Evolutionary conservation across 352 stramenopile genomes (phyloP).

Genomic region (Phytophthora nicotianae): DNA sequence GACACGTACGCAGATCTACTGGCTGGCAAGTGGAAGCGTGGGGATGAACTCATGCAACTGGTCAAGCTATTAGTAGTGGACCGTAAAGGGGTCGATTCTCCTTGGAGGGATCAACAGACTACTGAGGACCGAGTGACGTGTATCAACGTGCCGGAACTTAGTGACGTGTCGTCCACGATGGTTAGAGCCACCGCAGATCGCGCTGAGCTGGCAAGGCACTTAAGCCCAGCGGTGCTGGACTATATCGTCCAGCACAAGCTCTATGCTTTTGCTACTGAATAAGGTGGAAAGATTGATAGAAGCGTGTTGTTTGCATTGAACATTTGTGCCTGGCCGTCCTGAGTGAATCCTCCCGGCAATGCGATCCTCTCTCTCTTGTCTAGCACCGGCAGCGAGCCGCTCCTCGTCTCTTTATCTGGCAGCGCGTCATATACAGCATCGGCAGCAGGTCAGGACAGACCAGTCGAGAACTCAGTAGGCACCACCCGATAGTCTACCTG

Average conservation of each 20-base stretch:
- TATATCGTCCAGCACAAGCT: conserved; percentile 82
- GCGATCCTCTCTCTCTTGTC: conserved; percentile 18
- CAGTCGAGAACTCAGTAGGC: conserved; percentile 7
- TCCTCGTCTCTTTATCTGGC: conserved; percentile 28
- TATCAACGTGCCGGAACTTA: conserved; percentile 60
- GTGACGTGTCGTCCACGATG: conserved; percentile 79
- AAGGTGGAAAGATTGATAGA: conserved; percentile 13
- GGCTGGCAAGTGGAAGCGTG: conserved; percentile 87
- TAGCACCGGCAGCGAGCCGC: conserved; percentile 30
- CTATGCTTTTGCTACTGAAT: conserved; percentile 62
- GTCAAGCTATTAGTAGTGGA: conserved; percentile 77
- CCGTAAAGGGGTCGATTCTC: conserved; percentile 58
- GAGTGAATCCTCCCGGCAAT: conserved; percentile 31
- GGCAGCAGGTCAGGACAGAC: conserved; percentile 32
- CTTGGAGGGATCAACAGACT: conserved; percentile 31
- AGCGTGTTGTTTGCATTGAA: conserved; percentile 16
- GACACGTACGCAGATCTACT: conserved; percentile 87
- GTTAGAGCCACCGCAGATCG: conserved; percentile 47
- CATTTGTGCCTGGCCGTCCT: conserved; percentile 17
- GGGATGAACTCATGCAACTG: conserved; percentile 69
- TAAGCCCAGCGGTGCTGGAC: conserved; percentile 66
- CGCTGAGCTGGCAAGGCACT: conserved; percentile 42
- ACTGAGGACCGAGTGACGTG: conserved; percentile 43
- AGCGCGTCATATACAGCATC: conserved; percentile 34
- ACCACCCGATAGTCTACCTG: conserved; percentile 17